Conservation (phyloP, 1,139 yeast species). For the Cylindricascospora bacillispora region DNA sequence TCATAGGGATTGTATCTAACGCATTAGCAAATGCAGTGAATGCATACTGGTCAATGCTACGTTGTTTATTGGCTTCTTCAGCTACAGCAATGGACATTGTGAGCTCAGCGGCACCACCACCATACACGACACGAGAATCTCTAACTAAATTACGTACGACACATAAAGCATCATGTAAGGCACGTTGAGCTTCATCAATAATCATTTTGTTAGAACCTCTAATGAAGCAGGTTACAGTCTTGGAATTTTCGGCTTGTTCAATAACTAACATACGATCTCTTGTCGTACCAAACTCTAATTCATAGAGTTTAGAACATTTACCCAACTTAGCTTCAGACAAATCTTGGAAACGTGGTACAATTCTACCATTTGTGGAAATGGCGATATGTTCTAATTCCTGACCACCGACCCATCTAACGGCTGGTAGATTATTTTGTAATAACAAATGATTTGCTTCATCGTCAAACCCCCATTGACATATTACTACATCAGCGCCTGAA, state of each 20-base stretch:
- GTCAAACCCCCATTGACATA: conserved; percentile 99
- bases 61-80: conserved; percentile 83
- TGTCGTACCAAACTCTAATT: conserved; percentile 91
- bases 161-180: conserved; percentile 91
- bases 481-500: conserved; percentile 91
- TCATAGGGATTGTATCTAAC: conserved; percentile 83
- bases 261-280: conserved; percentile 91
- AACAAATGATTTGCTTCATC: conserved; percentile 96
- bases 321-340: conserved; percentile 75
- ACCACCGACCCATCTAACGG: conserved; percentile 99
- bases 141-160: conserved; percentile 91
- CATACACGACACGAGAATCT: conserved; percentile 89
- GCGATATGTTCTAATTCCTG: conserved; percentile 93
- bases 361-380: conserved; percentile 93
- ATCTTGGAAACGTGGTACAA: conserved; percentile 95
- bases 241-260: conserved; percentile 78
- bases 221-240: conserved; percentile 86
- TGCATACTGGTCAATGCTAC: conserved; percentile 95
- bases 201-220: conserved; percentile 98
- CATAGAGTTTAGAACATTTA: conserved; percentile 71
- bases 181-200: conserved; percentile 92
- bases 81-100: conserved; percentile 86
- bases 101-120: conserved; percentile 98
- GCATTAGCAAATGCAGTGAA: conserved; percentile 92
- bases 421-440: conserved; percentile 78